Evolutionary conservation across 495 filamentous ascomycete genomes (phyloP).

Genomic region (Penicillium diatomitis): DNA sequence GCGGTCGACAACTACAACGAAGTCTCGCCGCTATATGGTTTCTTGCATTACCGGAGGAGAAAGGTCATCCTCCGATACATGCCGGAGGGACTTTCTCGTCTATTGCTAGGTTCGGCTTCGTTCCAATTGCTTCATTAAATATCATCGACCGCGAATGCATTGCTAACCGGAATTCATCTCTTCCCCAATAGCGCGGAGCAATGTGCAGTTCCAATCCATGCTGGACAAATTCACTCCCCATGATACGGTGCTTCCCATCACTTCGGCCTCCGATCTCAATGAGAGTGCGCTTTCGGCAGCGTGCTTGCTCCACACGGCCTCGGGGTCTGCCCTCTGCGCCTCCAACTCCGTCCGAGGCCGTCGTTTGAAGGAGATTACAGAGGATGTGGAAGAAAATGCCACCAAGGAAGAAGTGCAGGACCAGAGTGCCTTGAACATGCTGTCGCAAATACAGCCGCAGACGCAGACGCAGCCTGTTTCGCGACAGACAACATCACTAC

Average conservation of each 20-base stretch:
- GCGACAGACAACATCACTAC: conserved; percentile 19
- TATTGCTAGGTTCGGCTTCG: conserved; percentile 71
- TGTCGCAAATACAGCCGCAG: background rate
- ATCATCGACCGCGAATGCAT: background rate
- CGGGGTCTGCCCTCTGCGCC: conserved; percentile 78
- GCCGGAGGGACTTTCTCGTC: conserved; percentile 78
- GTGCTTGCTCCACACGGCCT: conserved; percentile 83
- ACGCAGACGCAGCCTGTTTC: conserved; percentile 2
- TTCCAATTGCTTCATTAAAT: background rate
- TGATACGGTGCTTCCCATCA: conserved; percentile 71
- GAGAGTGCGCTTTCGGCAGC: conserved; percentile 82
- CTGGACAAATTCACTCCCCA: conserved; percentile 80
- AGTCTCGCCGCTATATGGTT: conserved; percentile 81
- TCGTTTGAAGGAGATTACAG: conserved; percentile 80
- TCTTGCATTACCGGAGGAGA: conserved; percentile 78
- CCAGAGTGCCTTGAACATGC: too few relatives aligned
- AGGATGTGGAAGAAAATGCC: conserved; percentile 61
- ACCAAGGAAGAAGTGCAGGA: conserved; percentile 43
- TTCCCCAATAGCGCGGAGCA: conserved; percentile 59
- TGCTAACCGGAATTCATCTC: background rate
- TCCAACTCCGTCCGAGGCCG: conserved; percentile 67
- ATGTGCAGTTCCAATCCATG: conserved; percentile 88
- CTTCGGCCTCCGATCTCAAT: conserved; percentile 65
- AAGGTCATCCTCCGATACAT: conserved; percentile 90
- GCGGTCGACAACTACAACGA: conserved; percentile 72